Evolutionary conservation across 2,329 filamentous ascomycete species (phyloP).

Genomic region (Apiospora koreana): DNA sequence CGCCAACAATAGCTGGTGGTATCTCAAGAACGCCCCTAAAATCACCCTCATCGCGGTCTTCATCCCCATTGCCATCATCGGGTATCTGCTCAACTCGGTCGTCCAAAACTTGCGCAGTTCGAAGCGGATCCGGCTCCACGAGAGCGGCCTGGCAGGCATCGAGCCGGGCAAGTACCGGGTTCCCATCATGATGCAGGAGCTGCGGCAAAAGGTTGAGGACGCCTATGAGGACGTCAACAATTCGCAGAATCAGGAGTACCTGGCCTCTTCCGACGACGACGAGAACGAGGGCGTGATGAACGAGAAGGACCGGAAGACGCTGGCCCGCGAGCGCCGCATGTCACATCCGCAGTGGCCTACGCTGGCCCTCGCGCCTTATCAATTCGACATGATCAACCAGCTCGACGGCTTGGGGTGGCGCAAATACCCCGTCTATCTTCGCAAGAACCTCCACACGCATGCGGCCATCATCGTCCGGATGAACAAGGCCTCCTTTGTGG

Average conservation of each 20-base stretch:
- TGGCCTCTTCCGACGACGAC: slow-evolving; percentile 57
- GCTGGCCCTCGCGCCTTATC: slow-evolving; percentile 74
- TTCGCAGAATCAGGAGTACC: slow-evolving; percentile 69
- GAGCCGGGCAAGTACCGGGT: slow-evolving; percentile 72
- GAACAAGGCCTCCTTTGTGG: slow-evolving; percentile 66
- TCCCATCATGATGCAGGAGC: slow-evolving; percentile 72
- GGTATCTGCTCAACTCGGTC: slow-evolving; percentile 74
- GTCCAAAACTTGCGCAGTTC: slow-evolving; percentile 76
- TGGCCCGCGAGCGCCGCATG: slow-evolving; percentile 40
- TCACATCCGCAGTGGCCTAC: slow-evolving; percentile 58
- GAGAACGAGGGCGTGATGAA: slow-evolving; percentile 43
- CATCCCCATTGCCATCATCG: slow-evolving; percentile 69
- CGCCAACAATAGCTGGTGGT: slow-evolving; percentile 32
- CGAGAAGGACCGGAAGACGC: slow-evolving; percentile 38
- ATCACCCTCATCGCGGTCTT: slow-evolving; percentile 67
- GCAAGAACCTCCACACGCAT: slow-evolving; percentile 78
- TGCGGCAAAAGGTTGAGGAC: slow-evolving; percentile 75
- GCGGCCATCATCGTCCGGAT: slow-evolving; percentile 85
- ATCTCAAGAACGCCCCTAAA: slow-evolving; percentile 60
- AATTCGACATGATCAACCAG: slow-evolving; percentile 82
- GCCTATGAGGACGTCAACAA: slow-evolving; percentile 74
- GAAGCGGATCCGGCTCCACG: slow-evolving; percentile 74
- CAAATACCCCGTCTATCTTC: slow-evolving; percentile 73
- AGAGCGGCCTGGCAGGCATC: slow-evolving; percentile 68
- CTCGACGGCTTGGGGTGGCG: slow-evolving; percentile 68